These are phyloP conservation scores for Xylaria acuta DNA, from an alignment of 495 filamentous ascomycete species.

Conservation along the genomic window DNA sequence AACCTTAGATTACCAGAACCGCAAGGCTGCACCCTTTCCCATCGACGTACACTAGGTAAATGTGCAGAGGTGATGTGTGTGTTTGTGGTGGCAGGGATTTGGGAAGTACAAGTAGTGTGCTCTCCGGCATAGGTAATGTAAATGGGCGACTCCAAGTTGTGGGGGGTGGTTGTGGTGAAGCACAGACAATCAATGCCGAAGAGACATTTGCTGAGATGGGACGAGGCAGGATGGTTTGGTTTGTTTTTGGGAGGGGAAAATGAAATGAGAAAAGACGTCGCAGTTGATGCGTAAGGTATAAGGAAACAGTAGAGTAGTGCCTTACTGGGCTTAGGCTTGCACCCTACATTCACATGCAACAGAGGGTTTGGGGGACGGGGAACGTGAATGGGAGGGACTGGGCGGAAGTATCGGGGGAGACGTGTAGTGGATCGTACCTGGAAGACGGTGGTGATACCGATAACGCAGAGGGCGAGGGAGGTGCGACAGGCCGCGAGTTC, in stretches of 20 bases:
- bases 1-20: slow-evolving; percentile 1
- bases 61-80: background rate
- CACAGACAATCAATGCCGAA: slow-evolving; percentile 18
- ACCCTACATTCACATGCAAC: slow-evolving; percentile 16
- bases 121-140: slow-evolving; percentile 10
- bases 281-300: background rate
- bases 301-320: background rate
- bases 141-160: slow-evolving; percentile 13
- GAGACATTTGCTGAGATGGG: background rate
- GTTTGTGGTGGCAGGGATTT: background rate
- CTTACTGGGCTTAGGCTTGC: slow-evolving; percentile 3
- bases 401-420: slow-evolving; percentile 6
- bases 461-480: slow-evolving; percentile 33
- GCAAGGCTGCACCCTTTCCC: background rate
- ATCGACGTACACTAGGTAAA: background rate
- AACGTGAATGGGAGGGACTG: background rate
- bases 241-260: background rate
- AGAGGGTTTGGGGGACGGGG: slow-evolving; percentile 6
- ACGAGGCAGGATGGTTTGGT: background rate
- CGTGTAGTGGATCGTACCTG: slow-evolving; percentile 34
- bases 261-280: background rate
- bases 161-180: slow-evolving; percentile 15
- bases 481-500: slow-evolving; percentile 34
- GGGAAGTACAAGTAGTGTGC: slow-evolving; percentile 9
- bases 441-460: slow-evolving; percentile 32